Evolutionary conservation across 2,329 filamentous ascomycete genomes (phyloP), one percentile per base, ranked within the genome.

Genomic region (Diaporthe citri): DNA sequence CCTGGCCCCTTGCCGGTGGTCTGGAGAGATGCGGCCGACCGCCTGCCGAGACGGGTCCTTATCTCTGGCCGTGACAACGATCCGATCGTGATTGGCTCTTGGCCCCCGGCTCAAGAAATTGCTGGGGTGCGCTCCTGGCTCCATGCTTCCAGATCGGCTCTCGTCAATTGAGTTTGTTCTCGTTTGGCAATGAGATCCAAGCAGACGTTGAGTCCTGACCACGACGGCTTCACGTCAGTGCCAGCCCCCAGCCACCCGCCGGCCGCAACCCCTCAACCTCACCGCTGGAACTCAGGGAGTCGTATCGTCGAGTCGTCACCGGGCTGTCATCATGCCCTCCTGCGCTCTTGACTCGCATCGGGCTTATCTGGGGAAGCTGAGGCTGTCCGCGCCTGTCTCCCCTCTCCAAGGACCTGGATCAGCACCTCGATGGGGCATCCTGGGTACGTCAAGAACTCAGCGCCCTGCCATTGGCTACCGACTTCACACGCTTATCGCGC

Each of bases 401-500:
- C 36, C 52, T 57, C 34, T 36, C 71, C 43, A 34, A 48, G 39
- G 31, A 48, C 51, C 25, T 62, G 43, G 72, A 46, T 69, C 64
- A 43, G 51, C 72, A 71, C 39, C 34, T 66, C 41, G 41, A 66
- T 59, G 71, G 72, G 34, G 31, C 25, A 71, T 55, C 56, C 74
- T 43, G 57, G 64, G 34, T 56, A 22, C 36, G 4, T 13, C 17
- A 41, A 25, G 36, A 25, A 22, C 20, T 34, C n/a, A 25, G n/a
- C 41, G 46, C 25, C 46, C 31, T 39, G 31, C 41, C 28, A 72
- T 72, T 72, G 57, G 46, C 31, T 52, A 9, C 25, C 57, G 15
- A 64, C 20, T n/a, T 41, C 46, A 34, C 55, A 64, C 46, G 34
- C 73, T 76, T 76, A 76, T 76, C 75, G 69, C 70, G 34, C 48